Evolutionary conservation across 2,329 filamentous ascomycete genomes (phyloP).

Genomic region (Colletotrichum lini): DNA sequence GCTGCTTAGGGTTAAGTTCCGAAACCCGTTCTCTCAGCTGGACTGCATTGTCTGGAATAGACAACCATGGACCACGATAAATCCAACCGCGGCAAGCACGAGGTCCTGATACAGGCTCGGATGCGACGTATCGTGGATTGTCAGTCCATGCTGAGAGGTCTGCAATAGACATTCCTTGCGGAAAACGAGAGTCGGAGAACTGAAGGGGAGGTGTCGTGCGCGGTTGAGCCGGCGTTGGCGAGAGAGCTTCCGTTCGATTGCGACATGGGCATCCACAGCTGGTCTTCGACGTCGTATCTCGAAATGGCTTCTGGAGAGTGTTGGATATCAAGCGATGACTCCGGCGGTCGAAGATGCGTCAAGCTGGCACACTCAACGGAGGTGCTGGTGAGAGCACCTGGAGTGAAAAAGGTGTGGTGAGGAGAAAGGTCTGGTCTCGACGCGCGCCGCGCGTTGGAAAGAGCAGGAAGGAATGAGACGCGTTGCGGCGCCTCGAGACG

Average conservation of each 20-base stretch:
- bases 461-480: slow-evolving; percentile 9
- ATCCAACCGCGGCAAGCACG: slow-evolving; percentile 63
- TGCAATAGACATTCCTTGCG: slow-evolving; percentile 73
- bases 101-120: slow-evolving; percentile 73
- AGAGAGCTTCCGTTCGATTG: slow-evolving; percentile 61
- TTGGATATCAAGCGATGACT: slow-evolving; percentile 18
- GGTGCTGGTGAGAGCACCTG: neutral
- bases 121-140: slow-evolving; percentile 67
- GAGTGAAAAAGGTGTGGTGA: neutral
- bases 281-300: slow-evolving; percentile 51
- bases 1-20: slow-evolving; percentile 98
- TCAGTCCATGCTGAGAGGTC: slow-evolving; percentile 58
- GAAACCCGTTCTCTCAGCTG: slow-evolving; percentile 74
- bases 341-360: neutral
- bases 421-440: neutral
- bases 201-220: slow-evolving; percentile 84
- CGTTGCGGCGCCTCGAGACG: neutral
- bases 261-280: slow-evolving; percentile 39
- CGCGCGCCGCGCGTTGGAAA: neutral
- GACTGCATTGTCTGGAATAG: slow-evolving; percentile 58
- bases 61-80: slow-evolving; percentile 55
- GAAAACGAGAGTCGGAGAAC: slow-evolving; percentile 83
- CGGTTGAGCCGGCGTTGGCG: slow-evolving; percentile 54
- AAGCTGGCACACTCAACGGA: neutral
- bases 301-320: slow-evolving; percentile 39